Conservation (phyloP, 1,139 yeast species). For the Citeromyces hawaiiensis region DNA sequence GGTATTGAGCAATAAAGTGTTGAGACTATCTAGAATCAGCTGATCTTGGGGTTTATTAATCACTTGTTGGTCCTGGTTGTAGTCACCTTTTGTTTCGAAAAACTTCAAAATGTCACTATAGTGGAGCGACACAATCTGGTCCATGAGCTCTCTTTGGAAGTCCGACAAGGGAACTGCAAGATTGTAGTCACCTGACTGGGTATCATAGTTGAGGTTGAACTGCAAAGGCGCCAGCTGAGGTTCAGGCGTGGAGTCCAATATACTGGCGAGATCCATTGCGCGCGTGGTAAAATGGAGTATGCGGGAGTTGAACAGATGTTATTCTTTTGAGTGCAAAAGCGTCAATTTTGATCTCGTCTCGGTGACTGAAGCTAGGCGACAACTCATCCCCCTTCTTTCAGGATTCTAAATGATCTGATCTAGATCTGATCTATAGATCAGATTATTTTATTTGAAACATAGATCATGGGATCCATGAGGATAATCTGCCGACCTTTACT, state of each 20-base stretch:
- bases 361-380: too few species aligned
- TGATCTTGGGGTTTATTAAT: slow-evolving; percentile 22
- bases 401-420: too few species aligned
- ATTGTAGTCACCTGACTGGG: slow-evolving; percentile 53
- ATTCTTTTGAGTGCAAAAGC: too few species aligned
- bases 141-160: slow-evolving; percentile 83
- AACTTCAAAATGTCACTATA: slow-evolving; percentile 82
- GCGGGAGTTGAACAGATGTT: background rate
- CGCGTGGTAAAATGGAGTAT: background rate
- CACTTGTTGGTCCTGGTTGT: slow-evolving; percentile 2
- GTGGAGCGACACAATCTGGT: slow-evolving; percentile 83
- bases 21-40: slow-evolving; percentile 53
- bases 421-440: too few species aligned
- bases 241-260: slow-evolving; percentile 76
- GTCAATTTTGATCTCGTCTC: too few species aligned
- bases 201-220: slow-evolving; percentile 15
- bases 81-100: slow-evolving; percentile 34
- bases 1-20: slow-evolving; percentile 62
- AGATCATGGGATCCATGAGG: too few species aligned
- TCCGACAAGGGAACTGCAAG: slow-evolving; percentile 82
- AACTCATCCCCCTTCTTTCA: too few species aligned
- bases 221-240: slow-evolving; percentile 55
- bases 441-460: too few species aligned
- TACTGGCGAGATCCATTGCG: slow-evolving; percentile 63
- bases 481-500: too few species aligned